Base-by-base conservation (phyloP, 2,329 filamentous ascomycete species). In the Trichoderma sp. region DNA sequence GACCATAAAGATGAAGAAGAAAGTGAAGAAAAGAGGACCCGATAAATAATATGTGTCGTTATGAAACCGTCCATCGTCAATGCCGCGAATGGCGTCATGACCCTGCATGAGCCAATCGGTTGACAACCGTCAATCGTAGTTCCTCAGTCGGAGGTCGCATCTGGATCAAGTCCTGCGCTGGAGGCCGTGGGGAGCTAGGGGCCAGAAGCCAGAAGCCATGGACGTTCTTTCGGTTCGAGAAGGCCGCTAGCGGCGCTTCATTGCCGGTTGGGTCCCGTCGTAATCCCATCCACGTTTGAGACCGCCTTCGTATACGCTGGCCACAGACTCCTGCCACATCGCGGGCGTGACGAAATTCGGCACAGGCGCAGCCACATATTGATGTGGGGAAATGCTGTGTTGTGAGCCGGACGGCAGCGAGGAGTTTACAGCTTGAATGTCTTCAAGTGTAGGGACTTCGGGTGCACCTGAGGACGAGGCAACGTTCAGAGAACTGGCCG, bases 321-420 rank as follows among this genome's bases (percentile, higher is more conserved):
- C 90, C 70, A 92, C 90, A 14, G 89, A 91, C 77, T 92, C 89
- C 78, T 91, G 90, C 90, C 90, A 92, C 90, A 92, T 92, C 72
- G 89, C 89, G 4, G 90, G 89, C 11, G 89, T 92, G 74, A 92
- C 87, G 78, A 91, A 92, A 32, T 84, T 84, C 71, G 86, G 84
- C 64, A 88, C 84, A 3, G 87, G 83, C 8, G 86, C 83, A 32
- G 84, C 82, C 34, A 87, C 82, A 77, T 88, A 90, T 74, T 86
- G 84, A 73, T 86, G 83, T 67, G 85, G 82, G 3, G 84, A 81
- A 61, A 88, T 80, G 51, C 65, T 63, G 43, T 84, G 81, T 70
- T 87, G 86, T 51, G 86, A 79, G 71, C 79, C 81, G 51, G 82
- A 77, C 12, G 84, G 83, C 53, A 87, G 75, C 74, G 84, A 81